Base-by-base conservation (phyloP, 1,284 basidiomycete species). In the Cerioporus squamosus region DNA sequence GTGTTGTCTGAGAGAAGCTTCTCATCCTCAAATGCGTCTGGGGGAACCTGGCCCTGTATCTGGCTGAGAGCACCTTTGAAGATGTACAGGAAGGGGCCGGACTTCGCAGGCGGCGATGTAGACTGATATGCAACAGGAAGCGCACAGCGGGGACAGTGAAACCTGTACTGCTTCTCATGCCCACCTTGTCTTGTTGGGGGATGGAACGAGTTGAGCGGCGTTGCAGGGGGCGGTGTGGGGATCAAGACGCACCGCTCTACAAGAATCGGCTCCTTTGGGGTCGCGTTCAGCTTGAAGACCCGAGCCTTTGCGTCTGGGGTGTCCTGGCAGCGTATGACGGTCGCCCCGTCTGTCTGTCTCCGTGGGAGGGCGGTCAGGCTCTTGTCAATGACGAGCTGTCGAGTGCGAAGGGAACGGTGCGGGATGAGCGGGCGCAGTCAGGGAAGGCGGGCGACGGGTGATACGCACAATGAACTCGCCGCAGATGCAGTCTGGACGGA, bases 361-460 rank as follows among this genome's bases (percentile, higher is more conserved):
- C 82, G 80, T 9, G 91, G 91, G 44, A 93, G 80, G 46, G 82
- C 79, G 61, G 82, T 78, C 39, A 93, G 78, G 54, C 78, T 83
- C 72, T 87, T 90, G 74, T 93, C 91, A 70, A 93, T 89, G 24
- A 93, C 91, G 62, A 93, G 88, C 91, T 93, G 67, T 42, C 55
- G 63, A 36, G n/a, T n/a, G n/a, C n/a, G n/a, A n/a, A n/a, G 55
- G 53, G n/a, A 48, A 42, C 18, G 31, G 55, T 51, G 58, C 47
- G 58, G 52, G 44, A n/a, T 23, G 43, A 51, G 23, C 44, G 17
- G 26, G 36, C 45, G 33, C 20, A 22, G 40, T 18, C n/a, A n/a
- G 1, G 44, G 36, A 26, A 20, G 18, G 47, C 44, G 33, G 26
- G 10, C 8, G 12, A 36, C 1, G n/a, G n/a, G n/a, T 20, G 56